Evolutionary conservation across 2,329 filamentous ascomycete genomes (phyloP).

Genomic region (Thyridium curvatum): DNA sequence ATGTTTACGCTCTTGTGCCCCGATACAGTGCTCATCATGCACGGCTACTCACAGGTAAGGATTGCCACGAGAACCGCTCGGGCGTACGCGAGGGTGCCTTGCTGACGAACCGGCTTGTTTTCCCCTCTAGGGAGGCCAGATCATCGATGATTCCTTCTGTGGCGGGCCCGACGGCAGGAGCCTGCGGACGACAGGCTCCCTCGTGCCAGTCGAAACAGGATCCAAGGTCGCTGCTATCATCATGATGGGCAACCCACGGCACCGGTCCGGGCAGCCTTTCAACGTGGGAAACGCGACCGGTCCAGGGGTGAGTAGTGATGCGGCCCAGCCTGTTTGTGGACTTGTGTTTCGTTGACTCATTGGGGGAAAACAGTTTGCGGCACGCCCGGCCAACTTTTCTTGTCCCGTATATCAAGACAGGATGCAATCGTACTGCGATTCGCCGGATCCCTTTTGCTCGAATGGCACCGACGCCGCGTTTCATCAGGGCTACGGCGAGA

Average conservation of each 20-base stretch:
- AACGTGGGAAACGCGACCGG: conserved; percentile 52
- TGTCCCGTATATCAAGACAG: conserved; percentile 45
- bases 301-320: conserved; percentile 42
- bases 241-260: conserved; percentile 54
- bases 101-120: not conserved
- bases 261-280: conserved; percentile 43
- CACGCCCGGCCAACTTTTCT: conserved; percentile 45
- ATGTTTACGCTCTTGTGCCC: conserved; percentile 49
- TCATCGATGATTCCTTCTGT: conserved; percentile 52
- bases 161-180: conserved; percentile 47
- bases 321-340: conserved; percentile 44
- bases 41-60: conserved; percentile 54
- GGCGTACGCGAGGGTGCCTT: not conserved
- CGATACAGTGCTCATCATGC: conserved; percentile 45
- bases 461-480: conserved; percentile 45
- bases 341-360: not conserved
- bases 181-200: conserved; percentile 32
- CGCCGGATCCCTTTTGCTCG: conserved; percentile 54
- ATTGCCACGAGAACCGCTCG: no score
- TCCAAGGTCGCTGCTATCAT: conserved; percentile 50
- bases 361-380: conserved; percentile 40
- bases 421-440: conserved; percentile 52
- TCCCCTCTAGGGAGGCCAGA: conserved; percentile 47
- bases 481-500: conserved; percentile 51
- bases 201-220: conserved; percentile 35